These are phyloP conservation scores for Crithidia brevicula DNA, from an alignment of 208 protist genomes.

Conservation along the genomic window DNA sequence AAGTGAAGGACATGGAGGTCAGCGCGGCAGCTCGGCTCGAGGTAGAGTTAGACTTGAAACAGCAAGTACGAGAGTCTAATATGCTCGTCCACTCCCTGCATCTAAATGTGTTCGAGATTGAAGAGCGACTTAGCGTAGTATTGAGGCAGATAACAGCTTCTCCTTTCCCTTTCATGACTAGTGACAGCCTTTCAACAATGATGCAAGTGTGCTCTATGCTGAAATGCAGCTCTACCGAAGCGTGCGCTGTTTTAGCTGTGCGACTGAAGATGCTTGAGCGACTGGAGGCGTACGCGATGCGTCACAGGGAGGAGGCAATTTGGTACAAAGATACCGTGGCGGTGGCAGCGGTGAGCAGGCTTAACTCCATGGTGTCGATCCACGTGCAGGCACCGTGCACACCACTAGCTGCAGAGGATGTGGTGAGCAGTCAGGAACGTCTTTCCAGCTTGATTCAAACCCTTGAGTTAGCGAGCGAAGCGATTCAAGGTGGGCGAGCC, in stretches of 20 bases:
- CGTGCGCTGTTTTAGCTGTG: not conserved
- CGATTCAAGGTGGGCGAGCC: not conserved
- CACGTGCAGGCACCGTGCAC: no score
- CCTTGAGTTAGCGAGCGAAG: not conserved
- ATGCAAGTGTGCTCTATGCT: not conserved
- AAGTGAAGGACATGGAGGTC: no score
- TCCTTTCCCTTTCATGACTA: not conserved
- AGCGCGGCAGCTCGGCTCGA: no score
- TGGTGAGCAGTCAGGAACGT: not conserved
- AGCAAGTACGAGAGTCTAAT: no score
- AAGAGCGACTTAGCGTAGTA: not conserved
- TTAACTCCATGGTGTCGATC: not conserved
- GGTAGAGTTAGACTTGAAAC: no score
- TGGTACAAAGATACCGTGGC: conserved; percentile 5
- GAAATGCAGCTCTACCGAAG: not conserved
- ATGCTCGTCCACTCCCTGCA: no score
- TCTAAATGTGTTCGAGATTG: not conserved
- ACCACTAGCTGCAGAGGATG: no score
- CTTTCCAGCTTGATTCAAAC: not conserved
- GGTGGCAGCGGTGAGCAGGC: not conserved
- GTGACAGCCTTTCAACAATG: not conserved
- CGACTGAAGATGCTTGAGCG: not conserved
- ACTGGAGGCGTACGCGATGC: not conserved
- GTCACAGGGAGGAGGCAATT: not conserved
- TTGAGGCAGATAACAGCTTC: not conserved